Evolutionary conservation across 176 grass and related monocot species (phyloP), one percentile per base, ranked within the genome.

Genomic region (Hyparrhenia diplandra): DNA sequence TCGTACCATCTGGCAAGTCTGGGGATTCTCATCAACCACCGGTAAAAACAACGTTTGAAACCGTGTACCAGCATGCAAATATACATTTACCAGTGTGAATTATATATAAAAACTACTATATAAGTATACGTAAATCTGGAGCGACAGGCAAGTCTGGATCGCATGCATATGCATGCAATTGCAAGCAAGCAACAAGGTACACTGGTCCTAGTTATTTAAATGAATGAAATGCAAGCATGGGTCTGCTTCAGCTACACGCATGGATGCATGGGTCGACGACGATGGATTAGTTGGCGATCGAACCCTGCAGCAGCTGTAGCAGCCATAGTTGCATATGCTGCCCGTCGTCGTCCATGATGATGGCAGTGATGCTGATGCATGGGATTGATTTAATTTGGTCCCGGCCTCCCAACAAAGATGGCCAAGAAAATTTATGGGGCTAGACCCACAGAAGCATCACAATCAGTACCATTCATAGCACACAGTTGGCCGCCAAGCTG

Each of bases 261-360:
- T 17, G 76, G 18, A 65, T 42, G 10, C 75, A 28, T 61, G n/a
- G 67, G 65, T 66, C 10, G 28, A 37, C 17, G 28, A 64, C n/a
- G n/a, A n/a, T 37, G 25, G 76, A 75, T 89, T 85, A 77, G 77
- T 85, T 85, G 82, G 51, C 51, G 51, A 54, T n/a, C n/a, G n/a
- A 54, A 54, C 6, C 51, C 51, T 54, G 51, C 51, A 54, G 47
- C 47, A 51, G 47, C 47, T 51, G 47, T 52, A 34, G 6, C 21
- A 21, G 47, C 43, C 5, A 51, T 51, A 58, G 77, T 37, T 34
- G 77, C 43, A 1, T 74, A 8, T 32, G n/a, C 8, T 20, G 13
- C 42, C 41, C 17, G 16, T 4, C 46, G 46, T 54, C 51, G 51
- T 54, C 21, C 20, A n/a, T n/a, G n/a, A n/a, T n/a, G n/a, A 55